A percentile compares a stretch with the other conserved stretches of the same genome.
These are phyloP conservation scores for Eutrema yunnanense DNA, from an alignment of 345 rosid species.

Conservation along the genomic window DNA sequence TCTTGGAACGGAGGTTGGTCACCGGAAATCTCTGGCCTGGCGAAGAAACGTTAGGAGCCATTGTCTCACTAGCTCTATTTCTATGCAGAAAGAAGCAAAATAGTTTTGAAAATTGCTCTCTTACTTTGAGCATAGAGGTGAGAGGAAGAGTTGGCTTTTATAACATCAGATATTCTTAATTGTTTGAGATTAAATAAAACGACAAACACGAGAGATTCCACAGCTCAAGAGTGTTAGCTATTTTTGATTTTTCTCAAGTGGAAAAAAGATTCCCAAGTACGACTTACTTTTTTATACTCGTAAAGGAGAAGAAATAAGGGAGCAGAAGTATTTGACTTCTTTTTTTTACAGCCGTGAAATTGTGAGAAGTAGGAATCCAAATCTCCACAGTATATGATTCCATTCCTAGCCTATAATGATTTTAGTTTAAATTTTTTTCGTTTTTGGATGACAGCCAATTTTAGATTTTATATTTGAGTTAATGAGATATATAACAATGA, in stretches of 20 bases:
- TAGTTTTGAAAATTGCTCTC: background rate
- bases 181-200: background rate
- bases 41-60: constrained; percentile 28
- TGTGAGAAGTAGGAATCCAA: constrained; percentile 1
- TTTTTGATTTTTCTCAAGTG: background rate
- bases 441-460: background rate
- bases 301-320: background rate
- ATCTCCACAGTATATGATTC: constrained; percentile 22
- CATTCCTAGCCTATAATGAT: background rate
- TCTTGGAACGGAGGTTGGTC: background rate
- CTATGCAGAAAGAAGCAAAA: background rate
- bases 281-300: background rate
- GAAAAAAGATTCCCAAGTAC: background rate
- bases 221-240: background rate
- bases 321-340: background rate
- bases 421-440: background rate
- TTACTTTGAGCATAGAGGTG: background rate
- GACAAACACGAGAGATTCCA: background rate
- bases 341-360: constrained; percentile 6
- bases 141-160: too few species aligned
- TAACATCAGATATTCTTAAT: too few species aligned
- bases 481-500: too few species aligned
- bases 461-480: background rate
- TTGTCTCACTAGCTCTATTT: background rate
- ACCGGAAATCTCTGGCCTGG: background rate